Percentiles rank a stretch among this genome's conserved stretches.
Conservation (phyloP, 2,329 filamentous ascomycete genomes). For the Cytospora leucostoma region DNA sequence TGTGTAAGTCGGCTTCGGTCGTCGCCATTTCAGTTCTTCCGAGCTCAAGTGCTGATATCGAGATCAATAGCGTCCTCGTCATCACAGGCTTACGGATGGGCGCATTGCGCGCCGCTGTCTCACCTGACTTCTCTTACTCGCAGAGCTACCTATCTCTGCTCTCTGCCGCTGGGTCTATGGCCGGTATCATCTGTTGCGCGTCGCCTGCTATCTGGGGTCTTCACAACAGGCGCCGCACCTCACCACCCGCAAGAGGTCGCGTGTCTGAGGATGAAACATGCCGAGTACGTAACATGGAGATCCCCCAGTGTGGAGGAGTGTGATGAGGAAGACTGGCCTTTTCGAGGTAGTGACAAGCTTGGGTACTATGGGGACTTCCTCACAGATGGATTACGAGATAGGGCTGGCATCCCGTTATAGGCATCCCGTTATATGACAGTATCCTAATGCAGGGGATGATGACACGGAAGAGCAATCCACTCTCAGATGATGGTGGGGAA, state of each 20-base stretch:
- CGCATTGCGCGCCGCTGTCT: constrained; percentile 8
- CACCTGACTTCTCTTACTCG: constrained; percentile 18
- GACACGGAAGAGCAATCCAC: neutral
- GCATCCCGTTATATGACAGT: too few relatives aligned
- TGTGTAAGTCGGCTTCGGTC: neutral
- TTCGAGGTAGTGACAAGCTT: too few relatives aligned
- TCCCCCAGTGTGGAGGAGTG: too few relatives aligned
- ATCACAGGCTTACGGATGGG: constrained; percentile 13
- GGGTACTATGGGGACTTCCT: neutral
- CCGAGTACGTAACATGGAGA: too few relatives aligned
- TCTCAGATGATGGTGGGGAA: neutral
- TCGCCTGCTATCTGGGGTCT: neutral
- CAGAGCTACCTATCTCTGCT: constrained; percentile 14
- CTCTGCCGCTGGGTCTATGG: constrained; percentile 7
- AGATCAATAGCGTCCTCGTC: constrained; percentile 7
- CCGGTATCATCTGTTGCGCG: constrained; percentile 10
- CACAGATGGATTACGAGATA: neutral
- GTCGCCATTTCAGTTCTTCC: too few relatives aligned
- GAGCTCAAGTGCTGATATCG: neutral
- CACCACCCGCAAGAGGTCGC: too few relatives aligned
- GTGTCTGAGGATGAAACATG: neutral
- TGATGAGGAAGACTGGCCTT: too few relatives aligned
- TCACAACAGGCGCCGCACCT: too few relatives aligned
- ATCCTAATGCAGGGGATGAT: neutral
- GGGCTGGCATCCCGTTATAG: neutral